Percentiles rank a stretch among this genome's conserved stretches.
Evolutionary conservation across 306 rosid genomes (phyloP).

Genomic region (Cicer yamashitae): DNA sequence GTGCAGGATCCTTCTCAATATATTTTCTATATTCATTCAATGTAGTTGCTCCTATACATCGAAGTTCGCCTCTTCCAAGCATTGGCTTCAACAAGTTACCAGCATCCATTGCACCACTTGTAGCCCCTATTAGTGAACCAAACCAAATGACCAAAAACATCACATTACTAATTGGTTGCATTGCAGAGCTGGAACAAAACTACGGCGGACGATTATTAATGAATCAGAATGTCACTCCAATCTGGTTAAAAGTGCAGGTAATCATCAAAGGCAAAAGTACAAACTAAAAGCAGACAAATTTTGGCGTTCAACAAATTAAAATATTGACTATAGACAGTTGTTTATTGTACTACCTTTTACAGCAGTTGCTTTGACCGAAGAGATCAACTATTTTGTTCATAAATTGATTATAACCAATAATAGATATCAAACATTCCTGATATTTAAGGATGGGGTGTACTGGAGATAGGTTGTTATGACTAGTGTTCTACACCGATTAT

Average conservation of each 20-base stretch:
- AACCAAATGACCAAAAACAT: conserved; percentile 46
- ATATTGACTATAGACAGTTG: not conserved
- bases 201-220: conserved; percentile 16
- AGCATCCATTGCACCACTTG: conserved; percentile 99
- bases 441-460: not conserved
- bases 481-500: conserved; percentile 18
- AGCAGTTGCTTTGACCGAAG: conserved; percentile 19
- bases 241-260: conserved; percentile 16
- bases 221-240: conserved; percentile 12
- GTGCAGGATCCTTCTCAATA: conserved; percentile 97
- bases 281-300: not conserved
- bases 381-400: not conserved
- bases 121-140: conserved; percentile 74
- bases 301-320: conserved; percentile 4
- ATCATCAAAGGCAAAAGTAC: conserved; percentile 3
- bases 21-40: conserved; percentile 91
- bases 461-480: conserved; percentile 7
- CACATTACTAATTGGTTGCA: conserved; percentile 32
- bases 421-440: conserved; percentile 13
- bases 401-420: conserved; percentile 32
- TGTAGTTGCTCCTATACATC: conserved; percentile 96
- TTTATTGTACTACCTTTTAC: not conserved
- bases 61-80: conserved; percentile 99
- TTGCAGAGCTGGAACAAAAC: conserved; percentile 24
- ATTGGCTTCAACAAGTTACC: conserved; percentile 96